Evolutionary conservation across 352 stramenopile genomes (phyloP), one percentile per base, ranked within the genome.

Genomic region (Thalassiosira gravida): DNA sequence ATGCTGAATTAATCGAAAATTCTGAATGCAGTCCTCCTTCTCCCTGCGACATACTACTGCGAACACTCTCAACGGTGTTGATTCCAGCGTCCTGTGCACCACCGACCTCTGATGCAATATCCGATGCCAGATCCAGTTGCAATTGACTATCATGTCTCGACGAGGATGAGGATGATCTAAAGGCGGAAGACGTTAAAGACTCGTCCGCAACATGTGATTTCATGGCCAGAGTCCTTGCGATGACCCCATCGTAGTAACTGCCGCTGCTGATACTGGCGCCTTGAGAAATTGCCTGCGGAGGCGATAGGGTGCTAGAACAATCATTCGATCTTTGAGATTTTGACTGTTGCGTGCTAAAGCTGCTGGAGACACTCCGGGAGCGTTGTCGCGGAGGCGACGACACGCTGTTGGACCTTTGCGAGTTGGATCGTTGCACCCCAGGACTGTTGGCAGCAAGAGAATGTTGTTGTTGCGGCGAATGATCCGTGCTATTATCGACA

Each of bases 201-300:
- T 61, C 27, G 29, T 53, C 13, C 18, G 1, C 29, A 74, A 6
- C n/a, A 66, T 37, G 20, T 1, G 39, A 58, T 59, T 67, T 59
- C 37, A 71, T 39, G 16, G 42, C 32, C 57, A 39, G 50, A 52
- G 63, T 55, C 35, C 62, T 62, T 20, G 63, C 53, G 27, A 80
- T 20, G 14, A 74, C 59, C 9, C 42, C 56, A 27, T 56, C 59
- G 46, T 72, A 80, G 37, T 68, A 57, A 50, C 71, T 80, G n/a
- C 46, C 63, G 64, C 55, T 74, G 39, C 55, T 57, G 22, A 52
- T 2, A 50, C 39, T 57, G 27, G 22, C 11, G 39, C 6, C 1
- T 13, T 2, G 22, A 2, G 46, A 55, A 55, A 27, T 25, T 24
- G 7, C 9, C 22, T 55, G 24, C 0, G 9, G 22, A 42, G 22